Conservation (phyloP, 305 asterid genomes). For the Solanum hybrid region DNA sequence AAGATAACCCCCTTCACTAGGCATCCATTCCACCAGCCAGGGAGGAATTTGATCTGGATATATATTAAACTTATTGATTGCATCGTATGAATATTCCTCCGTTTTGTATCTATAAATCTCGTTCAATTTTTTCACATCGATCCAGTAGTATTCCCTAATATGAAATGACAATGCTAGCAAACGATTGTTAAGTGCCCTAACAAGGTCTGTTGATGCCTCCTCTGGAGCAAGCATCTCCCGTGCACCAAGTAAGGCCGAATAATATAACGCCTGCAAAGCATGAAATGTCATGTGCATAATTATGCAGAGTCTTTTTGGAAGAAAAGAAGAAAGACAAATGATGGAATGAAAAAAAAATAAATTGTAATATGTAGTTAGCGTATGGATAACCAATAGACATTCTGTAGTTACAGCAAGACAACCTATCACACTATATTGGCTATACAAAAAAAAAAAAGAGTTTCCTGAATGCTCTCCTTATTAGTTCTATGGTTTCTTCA, state of each 20-base stretch:
- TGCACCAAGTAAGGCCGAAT: constrained; percentile 81
- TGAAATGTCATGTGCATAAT: not conserved
- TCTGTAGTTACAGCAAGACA: not conserved
- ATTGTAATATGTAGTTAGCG: not conserved
- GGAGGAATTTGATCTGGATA: constrained; percentile 97
- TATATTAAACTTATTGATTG: constrained; percentile 90
- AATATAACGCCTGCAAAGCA: constrained; percentile 65
- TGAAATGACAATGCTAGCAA: constrained; percentile 78
- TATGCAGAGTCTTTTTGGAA: not conserved
- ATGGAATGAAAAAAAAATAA: not conserved
- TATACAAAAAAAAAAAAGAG: not conserved
- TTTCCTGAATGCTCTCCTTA: not conserved
- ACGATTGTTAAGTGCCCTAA: constrained; percentile 67
- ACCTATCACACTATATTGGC: not conserved
- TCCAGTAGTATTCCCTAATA: constrained; percentile 90
- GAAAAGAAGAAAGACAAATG: not conserved
- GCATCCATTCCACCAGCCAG: constrained; percentile 98
- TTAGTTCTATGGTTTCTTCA: not conserved
- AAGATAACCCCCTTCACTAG: constrained; percentile 74
- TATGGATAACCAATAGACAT: not conserved
- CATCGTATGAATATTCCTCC: constrained; percentile 91
- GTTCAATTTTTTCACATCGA: constrained; percentile 73
- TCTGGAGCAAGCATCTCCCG: constrained; percentile 89
- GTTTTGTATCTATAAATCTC: constrained; percentile 88
- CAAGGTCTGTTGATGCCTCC: constrained; percentile 68